Percentiles rank a stretch among this genome's conserved stretches.
phyloP scores from a whole-genome alignment of 164 flowering plant species.

The Saururus chinensis region DNA sequence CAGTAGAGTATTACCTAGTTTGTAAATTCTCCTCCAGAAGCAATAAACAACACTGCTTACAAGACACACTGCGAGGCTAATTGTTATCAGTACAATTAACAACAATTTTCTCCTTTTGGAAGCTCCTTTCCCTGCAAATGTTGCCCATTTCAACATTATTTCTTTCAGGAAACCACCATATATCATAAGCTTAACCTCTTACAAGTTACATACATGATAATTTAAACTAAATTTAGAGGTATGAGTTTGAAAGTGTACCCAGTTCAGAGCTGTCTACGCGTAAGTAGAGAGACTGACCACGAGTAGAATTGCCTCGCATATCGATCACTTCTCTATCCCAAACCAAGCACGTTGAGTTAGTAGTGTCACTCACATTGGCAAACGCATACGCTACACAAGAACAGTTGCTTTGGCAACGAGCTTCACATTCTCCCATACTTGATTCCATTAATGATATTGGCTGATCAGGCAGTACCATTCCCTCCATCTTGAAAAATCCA shows the following conservation, averaged over 20 bases:
- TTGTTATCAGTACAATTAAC: neutral
- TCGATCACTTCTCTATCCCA: slow-evolving; percentile 5
- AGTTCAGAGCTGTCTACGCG: neutral
- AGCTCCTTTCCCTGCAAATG: neutral
- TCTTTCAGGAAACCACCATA: no score
- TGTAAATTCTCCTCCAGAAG: neutral
- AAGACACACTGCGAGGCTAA: neutral
- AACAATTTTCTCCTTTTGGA: neutral
- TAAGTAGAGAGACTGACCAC: neutral
- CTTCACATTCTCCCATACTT: neutral
- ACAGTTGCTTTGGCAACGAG: slow-evolving; percentile 1
- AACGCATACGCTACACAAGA: slow-evolving; percentile 3
- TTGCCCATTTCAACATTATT: no score
- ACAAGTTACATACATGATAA: no score
- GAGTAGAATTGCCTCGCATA: neutral
- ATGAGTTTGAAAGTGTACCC: no score
- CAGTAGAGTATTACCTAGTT: no score
- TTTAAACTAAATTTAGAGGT: no score
- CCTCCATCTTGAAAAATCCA: neutral
- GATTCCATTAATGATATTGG: neutral
- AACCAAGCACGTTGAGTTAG: slow-evolving; percentile 2
- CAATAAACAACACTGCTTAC: neutral
- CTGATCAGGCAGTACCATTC: neutral
- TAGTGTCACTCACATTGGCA: neutral
- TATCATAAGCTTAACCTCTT: no score